A percentile compares a stretch with the other conserved stretches of the same genome.
Evolutionary conservation across 805 yeast species (phyloP).

Genomic region (Teunomyces barrocoloradensis): DNA sequence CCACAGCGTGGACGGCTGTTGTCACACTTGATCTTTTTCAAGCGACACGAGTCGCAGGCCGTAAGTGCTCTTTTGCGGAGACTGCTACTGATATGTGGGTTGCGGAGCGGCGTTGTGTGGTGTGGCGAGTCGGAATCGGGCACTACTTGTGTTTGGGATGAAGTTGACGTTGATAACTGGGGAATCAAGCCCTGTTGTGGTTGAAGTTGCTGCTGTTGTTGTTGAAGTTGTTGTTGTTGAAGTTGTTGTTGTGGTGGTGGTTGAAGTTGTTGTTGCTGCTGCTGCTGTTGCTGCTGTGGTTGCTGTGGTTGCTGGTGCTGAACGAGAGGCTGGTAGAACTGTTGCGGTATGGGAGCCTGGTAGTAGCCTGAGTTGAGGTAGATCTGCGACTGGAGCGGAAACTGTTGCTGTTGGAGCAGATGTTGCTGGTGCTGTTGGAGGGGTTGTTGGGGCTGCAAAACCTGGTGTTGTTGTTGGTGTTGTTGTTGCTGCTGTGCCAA

Average conservation of each 20-base stretch:
- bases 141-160: neutral
- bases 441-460: conserved; percentile 6
- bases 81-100: neutral
- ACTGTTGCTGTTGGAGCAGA: conserved; percentile 2
- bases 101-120: neutral
- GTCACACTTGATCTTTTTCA: conserved; percentile 38
- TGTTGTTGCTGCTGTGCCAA: conserved; percentile 5
- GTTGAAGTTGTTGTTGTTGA: neutral
- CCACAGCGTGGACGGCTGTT: conserved; percentile 35
- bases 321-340: conserved; percentile 1
- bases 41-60: conserved; percentile 37
- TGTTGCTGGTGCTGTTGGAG: conserved; percentile 5
- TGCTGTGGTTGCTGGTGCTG: neutral
- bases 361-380: neutral
- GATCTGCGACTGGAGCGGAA: neutral
- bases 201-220: neutral
- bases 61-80: conserved; percentile 33
- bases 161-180: neutral
- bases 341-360: conserved; percentile 1
- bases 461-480: conserved; percentile 10
- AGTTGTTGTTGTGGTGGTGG: too few relatives aligned
- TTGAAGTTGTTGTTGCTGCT: neutral
- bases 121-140: neutral
- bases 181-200: neutral
- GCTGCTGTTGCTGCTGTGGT: too few relatives aligned